Evolutionary conservation across 192 early-diverging fungal genomes (phyloP), one percentile per base, ranked within the genome.

Genomic region (Coemansia sp.): DNA sequence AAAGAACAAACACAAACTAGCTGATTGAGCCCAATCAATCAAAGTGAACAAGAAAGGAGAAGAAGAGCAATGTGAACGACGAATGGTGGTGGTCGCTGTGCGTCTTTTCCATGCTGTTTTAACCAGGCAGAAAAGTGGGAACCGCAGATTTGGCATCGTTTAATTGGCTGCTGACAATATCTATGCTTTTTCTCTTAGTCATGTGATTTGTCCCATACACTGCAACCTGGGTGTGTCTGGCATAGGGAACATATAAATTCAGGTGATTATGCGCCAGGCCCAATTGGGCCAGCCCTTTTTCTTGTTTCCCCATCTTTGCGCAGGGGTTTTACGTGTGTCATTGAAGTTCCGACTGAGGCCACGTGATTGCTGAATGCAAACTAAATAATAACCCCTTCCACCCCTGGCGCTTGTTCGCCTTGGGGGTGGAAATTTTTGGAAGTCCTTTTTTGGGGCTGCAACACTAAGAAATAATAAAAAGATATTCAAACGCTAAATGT

Each of bases 271-370:
- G 51, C 8, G 51, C 9, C 6, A 9, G 8, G 21, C 48, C 48
- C 2, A n/a, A 8, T 19, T 26, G 21, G 9, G 19, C 51, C 19
- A 8, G 0, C 5, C 6, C 12, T 19, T 59, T 13, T 59, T 52
- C 62, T 62, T 41, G 57, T 49, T 49, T 56, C 77, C 51, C 58
- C 54, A 81, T 81, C 69, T 58, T 81, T 76, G 71, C 67, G 70
- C 70, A 81, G 70, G 69, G 78, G 71, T 59, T 67, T 66, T 73
- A 67, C 73, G 70, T 66, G 69, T 75, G 64, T 65, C 78, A 65
- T 61, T 81, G 78, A 81, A 76, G 78, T 81, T 76, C 54, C 55
- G 47, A 81, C 78, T 76, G 78, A 81, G 78, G 69, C 65, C 67
- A 54, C 60, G 73, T 67, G 54, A 62, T 72, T 76, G 73, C 73